phyloP scores from a whole-genome alignment of 2,329 filamentous ascomycete species.

The Leptographium lundbergii region DNA sequence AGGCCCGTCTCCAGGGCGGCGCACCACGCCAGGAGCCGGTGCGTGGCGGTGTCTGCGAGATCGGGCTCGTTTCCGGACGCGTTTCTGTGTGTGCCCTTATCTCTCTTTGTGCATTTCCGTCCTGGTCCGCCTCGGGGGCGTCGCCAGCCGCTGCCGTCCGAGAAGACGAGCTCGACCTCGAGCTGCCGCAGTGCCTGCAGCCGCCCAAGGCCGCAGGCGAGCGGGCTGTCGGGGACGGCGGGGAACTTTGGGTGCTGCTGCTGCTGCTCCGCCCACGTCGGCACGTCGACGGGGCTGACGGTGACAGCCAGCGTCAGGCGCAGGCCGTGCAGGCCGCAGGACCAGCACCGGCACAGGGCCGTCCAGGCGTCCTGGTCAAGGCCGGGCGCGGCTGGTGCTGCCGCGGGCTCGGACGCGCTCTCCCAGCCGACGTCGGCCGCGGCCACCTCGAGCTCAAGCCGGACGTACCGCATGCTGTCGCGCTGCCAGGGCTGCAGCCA shows the following conservation, averaged over 20 bases:
- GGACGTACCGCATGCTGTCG: conserved; percentile 23
- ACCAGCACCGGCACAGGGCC: conserved; percentile 23
- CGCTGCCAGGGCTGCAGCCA: conserved; percentile 29
- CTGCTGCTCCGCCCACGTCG: background rate
- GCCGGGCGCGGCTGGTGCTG: conserved; percentile 4
- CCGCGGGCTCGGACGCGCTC: background rate
- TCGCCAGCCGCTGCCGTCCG: too few relatives aligned
- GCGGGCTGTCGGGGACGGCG: too few relatives aligned
- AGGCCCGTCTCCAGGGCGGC: background rate
- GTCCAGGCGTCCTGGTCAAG: conserved; percentile 17
- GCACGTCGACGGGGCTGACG: too few relatives aligned
- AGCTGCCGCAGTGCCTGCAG: background rate
- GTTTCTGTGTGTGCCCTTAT: background rate
- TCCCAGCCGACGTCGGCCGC: conserved; percentile 21
- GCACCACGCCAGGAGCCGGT: background rate
- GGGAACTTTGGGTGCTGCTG: background rate
- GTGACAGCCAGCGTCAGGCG: conserved; percentile 27
- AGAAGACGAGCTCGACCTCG: background rate
- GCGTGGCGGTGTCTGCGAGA: too few relatives aligned
- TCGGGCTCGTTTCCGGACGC: background rate
- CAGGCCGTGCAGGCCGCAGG: conserved; percentile 22
- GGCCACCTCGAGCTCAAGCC: conserved; percentile 31
- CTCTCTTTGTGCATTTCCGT: background rate
- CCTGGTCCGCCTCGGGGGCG: background rate
- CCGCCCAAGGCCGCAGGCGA: too few relatives aligned